Base-by-base conservation (phyloP, 441 rosid genomes). In the Mallotus japonicus region DNA sequence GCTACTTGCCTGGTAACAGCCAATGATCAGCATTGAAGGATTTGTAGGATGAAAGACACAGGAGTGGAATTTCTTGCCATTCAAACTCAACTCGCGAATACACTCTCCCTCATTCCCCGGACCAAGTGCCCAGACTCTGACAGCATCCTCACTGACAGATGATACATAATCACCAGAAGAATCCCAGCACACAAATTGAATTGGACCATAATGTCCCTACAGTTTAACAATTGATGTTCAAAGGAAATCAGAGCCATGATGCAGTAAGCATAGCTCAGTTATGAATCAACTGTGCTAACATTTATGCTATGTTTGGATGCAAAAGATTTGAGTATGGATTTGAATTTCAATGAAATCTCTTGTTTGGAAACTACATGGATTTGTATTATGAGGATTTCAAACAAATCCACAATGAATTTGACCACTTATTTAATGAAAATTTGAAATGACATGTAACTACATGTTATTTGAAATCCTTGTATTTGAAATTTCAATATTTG, bases 141-240 rank as follows among this genome's bases (percentile, higher is more conserved):
- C 97, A 69, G 89, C 82, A 73, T 91, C 96, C 83, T 92, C 97
- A 44, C 99, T 92, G 46, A 89, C 94, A 19, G 99, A 82, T 69
- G 97, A 96, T 74, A 95, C 79, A 76, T 75, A 86, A 75, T 92
- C 94, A 6, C 99, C 99, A 0, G 88, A 78, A 49, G 93, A 88
- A 84, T 95, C 90, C 99, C 99, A 92, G 83, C 97, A 95, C n/a
- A 92, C 88, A 8, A 89, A 88, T 65, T 85, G 89, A 62, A 95
- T 85, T 40, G 82, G 82, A 74, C 87, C 90, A 32, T 85, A 79
- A 72, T 95, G 97, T 68, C 97, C 99, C 97, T 92, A 76, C 59
- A 73, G 71, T 69, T 65, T 71, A 63, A 44, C 74, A 69, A 37
- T 37, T 37, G 40, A 37, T 37, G 40, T 37, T 53, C 16, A 6